Evolutionary conservation across 2,329 filamentous ascomycete genomes (phyloP), one percentile per base, ranked within the genome.

Genomic region (Cylindrodendrum hubeiense): DNA sequence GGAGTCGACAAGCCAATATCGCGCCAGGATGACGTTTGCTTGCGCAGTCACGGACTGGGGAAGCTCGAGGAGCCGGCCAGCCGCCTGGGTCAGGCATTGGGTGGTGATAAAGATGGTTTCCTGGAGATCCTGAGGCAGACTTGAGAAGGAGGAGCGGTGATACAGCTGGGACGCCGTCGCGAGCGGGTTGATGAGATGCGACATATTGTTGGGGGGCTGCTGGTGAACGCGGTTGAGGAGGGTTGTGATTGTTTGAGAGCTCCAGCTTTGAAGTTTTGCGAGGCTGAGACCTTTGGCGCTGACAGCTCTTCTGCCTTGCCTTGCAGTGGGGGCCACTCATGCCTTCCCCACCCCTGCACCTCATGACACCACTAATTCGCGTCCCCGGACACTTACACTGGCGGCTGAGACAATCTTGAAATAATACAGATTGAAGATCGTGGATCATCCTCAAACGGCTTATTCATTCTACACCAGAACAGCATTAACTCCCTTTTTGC

Each of bases 11-110:
- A 94, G 82, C 91, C 93, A 97, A 80, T 94, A 96, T 15, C 95
- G 88, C 55, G 91, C 91, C 34, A 97, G 88, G 0, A 96, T 81
- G 43, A 98, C 89, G 75, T 95, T 93, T 3, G 95, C 93, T 75
- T 94, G 93, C 5, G 94, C 93, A 41, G 96, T 93, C 41, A 93
- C 89, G 71, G 94, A 93, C 77, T 97, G 94, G 7, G 94, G 93
- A 41, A 98, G 85, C 51, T 93, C 89, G 3, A 99, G 86, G 19
- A 98, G 87, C 54, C 97, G 86, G 30, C 93, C 93, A 12, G 93
- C 92, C 22, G 91, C 89, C 79, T 96, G 93, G 3, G 91, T 93
- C 46, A 95, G 86, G 71, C 88, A 87, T 76, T 92, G 90, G 37
- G 91, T 90, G 58, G 90, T 86, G 77, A 90, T 91, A 72, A 91